These are phyloP conservation scores for Trypanosoma congolense DNA, from an alignment of 208 protist genomes.

Conservation along the genomic window DNA sequence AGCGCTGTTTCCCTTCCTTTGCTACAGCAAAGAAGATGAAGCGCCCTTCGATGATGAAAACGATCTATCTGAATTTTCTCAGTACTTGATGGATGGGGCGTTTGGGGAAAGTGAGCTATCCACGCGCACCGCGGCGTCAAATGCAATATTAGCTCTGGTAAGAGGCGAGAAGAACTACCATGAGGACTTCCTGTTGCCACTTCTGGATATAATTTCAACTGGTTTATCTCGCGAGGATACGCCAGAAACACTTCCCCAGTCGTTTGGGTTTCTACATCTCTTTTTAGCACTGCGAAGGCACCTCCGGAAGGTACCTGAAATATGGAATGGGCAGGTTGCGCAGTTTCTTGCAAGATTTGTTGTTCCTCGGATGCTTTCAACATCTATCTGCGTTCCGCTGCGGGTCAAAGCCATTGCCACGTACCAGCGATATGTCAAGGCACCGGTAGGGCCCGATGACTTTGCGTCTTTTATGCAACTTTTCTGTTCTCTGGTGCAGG, in stretches of 20 bases:
- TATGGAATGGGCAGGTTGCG: slow-evolving; percentile 74
- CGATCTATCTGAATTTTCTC: slow-evolving; percentile 69
- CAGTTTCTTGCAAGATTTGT: slow-evolving; percentile 75
- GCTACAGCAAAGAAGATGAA: slow-evolving; percentile 73
- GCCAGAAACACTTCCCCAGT: slow-evolving; percentile 40
- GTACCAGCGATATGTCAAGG: slow-evolving; percentile 83
- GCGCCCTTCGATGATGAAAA: slow-evolving; percentile 65
- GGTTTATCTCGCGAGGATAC: slow-evolving; percentile 54
- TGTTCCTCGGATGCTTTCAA: slow-evolving; percentile 56
- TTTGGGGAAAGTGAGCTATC: slow-evolving; percentile 67
- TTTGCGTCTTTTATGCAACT: slow-evolving; percentile 78
- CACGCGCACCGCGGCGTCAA: slow-evolving; percentile 66
- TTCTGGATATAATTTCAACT: slow-evolving; percentile 47
- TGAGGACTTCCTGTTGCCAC: slow-evolving; percentile 53
- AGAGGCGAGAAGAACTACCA: slow-evolving; percentile 75
- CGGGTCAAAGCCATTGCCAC: slow-evolving; percentile 80
- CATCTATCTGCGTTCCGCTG: slow-evolving; percentile 40
- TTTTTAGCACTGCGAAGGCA: slow-evolving; percentile 78
- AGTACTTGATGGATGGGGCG: slow-evolving; percentile 84
- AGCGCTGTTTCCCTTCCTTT: slow-evolving; percentile 77
- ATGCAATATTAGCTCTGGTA: slow-evolving; percentile 69
- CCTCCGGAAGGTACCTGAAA: slow-evolving; percentile 51
- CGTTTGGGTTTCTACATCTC: slow-evolving; percentile 82
- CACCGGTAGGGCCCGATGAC: slow-evolving; percentile 57
- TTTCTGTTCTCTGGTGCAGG: slow-evolving; percentile 57